Conservation (phyloP, 2,329 filamentous ascomycete species). For the Diaporthe ilicicola region DNA sequence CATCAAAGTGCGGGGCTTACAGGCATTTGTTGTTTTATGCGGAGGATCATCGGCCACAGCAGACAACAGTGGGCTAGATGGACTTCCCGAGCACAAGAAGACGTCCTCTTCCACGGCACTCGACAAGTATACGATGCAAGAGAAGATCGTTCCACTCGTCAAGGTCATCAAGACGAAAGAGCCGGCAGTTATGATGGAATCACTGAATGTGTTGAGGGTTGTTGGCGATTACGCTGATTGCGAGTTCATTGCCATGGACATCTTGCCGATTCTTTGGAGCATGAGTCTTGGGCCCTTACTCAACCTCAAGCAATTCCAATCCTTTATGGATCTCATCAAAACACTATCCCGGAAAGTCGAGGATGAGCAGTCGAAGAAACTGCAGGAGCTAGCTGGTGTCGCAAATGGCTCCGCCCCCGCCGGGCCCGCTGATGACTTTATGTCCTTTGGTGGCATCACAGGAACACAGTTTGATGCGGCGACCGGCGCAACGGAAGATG, state of each 20-base stretch:
- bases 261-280: slow-evolving; percentile 87
- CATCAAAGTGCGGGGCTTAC: slow-evolving; percentile 92
- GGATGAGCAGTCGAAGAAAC: slow-evolving; percentile 85
- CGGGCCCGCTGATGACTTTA: slow-evolving; percentile 69
- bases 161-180: slow-evolving; percentile 98
- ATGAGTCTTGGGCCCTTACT: slow-evolving; percentile 92
- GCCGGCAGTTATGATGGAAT: slow-evolving; percentile 95
- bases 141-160: slow-evolving; percentile 91
- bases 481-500: slow-evolving; percentile 68
- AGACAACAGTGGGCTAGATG: slow-evolving; percentile 77
- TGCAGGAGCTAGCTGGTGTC: slow-evolving; percentile 80
- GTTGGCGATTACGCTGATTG: slow-evolving; percentile 84
- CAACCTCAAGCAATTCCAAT: slow-evolving; percentile 85
- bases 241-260: slow-evolving; percentile 91
- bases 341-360: slow-evolving; percentile 82
- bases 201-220: slow-evolving; percentile 83
- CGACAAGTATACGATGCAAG: slow-evolving; percentile 98
- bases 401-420: slow-evolving; percentile 58
- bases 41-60: slow-evolving; percentile 71
- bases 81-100: slow-evolving; percentile 70
- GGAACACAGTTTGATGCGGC: slow-evolving; percentile 64
- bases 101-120: slow-evolving; percentile 78
- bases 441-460: slow-evolving; percentile 74
- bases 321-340: slow-evolving; percentile 91
- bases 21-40: slow-evolving; percentile 89